Percentiles rank a stretch among this genome's conserved stretches.
phyloP scores from a whole-genome alignment of 495 filamentous ascomycete species.

The Penicillium bovifimosum region DNA sequence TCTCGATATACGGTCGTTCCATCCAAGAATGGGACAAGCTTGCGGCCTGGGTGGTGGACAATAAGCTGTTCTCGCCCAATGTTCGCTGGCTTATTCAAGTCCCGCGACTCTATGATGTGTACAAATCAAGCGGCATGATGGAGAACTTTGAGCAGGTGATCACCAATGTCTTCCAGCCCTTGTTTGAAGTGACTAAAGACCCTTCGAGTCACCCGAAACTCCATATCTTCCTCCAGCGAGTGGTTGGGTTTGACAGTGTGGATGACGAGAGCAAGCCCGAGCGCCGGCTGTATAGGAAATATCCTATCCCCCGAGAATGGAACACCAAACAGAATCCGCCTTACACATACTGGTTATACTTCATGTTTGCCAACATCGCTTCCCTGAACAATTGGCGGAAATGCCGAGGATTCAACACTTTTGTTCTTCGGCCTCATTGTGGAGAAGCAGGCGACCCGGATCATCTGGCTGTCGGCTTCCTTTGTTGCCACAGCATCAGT shows the following conservation, averaged over 20 bases:
- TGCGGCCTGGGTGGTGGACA: constrained; percentile 97
- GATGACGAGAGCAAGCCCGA: constrained; percentile 98
- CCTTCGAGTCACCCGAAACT: constrained; percentile 85
- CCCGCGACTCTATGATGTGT: constrained; percentile 90
- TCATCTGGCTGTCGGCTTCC: constrained; percentile 84
- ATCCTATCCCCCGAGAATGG: constrained; percentile 85
- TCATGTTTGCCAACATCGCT: constrained; percentile 88
- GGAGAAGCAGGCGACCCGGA: constrained; percentile 96
- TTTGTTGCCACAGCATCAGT: constrained; percentile 96
- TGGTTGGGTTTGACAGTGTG: constrained; percentile 95
- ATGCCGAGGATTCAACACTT: constrained; percentile 90
- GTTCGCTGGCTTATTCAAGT: constrained; percentile 97
- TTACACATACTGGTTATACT: constrained; percentile 99
- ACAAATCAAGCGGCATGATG: constrained; percentile 83
- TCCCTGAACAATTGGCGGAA: constrained; percentile 91
- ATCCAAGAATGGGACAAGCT: constrained; percentile 97
- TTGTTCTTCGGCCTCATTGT: constrained; percentile 88
- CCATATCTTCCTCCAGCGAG: constrained; percentile 89
- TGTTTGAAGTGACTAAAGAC: constrained; percentile 91
- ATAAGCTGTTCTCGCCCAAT: constrained; percentile 95
- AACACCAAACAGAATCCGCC: constrained; percentile 90
- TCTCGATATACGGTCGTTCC: constrained; percentile 90
- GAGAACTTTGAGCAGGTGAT: constrained; percentile 85
- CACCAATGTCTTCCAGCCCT: constrained; percentile 84
- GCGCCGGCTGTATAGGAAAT: constrained; percentile 85